These are phyloP conservation scores for Kregervanrija delftensis DNA, from an alignment of 805 yeast genomes.

Conservation along the genomic window DNA sequence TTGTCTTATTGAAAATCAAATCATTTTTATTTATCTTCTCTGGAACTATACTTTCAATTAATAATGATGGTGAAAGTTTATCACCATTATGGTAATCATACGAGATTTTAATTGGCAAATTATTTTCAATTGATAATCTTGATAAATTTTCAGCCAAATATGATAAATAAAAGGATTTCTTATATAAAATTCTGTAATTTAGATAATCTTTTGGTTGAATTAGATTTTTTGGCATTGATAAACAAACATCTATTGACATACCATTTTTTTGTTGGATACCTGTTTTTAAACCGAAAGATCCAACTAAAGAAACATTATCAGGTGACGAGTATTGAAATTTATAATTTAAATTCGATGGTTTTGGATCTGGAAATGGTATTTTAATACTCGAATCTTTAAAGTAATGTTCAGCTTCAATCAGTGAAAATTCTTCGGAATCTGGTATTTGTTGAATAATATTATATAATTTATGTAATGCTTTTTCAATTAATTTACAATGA, in stretches of 20 bases:
- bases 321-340: slow-evolving; percentile 67
- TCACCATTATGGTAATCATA: slow-evolving; percentile 75
- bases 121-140: slow-evolving; percentile 43
- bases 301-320: slow-evolving; percentile 68
- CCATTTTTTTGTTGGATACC: slow-evolving; percentile 59
- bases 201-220: slow-evolving; percentile 85
- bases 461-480: slow-evolving; percentile 66
- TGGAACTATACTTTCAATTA: slow-evolving; percentile 48
- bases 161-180: slow-evolving; percentile 82
- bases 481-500: slow-evolving; percentile 60
- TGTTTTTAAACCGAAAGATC: slow-evolving; percentile 84
- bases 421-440: slow-evolving; percentile 39
- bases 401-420: slow-evolving; percentile 53
- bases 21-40: slow-evolving; percentile 40
- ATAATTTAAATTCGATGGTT: slow-evolving; percentile 64
- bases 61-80: slow-evolving; percentile 65
- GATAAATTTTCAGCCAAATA: slow-evolving; percentile 63
- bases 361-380: slow-evolving; percentile 87
- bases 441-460: slow-evolving; percentile 63
- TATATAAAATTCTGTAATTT: slow-evolving; percentile 84
- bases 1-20: slow-evolving; percentile 53
- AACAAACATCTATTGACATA: slow-evolving; percentile 66
- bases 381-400: slow-evolving; percentile 39
- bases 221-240: slow-evolving; percentile 71
- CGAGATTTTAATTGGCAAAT: slow-evolving; percentile 51